Percentiles rank a stretch among this genome's conserved stretches.
Conservation (phyloP, 495 filamentous ascomycete species). For the Penicillium mononematosum region DNA sequence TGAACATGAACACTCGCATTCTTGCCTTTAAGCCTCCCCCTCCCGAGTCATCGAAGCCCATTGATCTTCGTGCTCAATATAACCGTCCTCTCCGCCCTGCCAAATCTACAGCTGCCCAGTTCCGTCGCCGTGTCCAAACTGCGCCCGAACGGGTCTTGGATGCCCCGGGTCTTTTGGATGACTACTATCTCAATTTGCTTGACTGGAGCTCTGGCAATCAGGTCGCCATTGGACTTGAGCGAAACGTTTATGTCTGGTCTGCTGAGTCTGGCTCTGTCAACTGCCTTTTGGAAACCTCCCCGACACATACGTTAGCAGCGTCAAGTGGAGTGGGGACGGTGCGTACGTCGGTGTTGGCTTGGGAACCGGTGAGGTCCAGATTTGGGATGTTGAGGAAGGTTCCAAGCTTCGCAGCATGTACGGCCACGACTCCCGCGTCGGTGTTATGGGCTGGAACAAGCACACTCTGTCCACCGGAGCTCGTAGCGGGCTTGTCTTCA, state of each 20-base stretch:
- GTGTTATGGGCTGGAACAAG: constrained; percentile 98
- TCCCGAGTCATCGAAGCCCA: constrained; percentile 94
- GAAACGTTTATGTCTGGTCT: constrained; percentile 98
- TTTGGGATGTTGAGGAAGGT: constrained; percentile 97
- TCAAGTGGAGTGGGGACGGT: constrained; percentile 97
- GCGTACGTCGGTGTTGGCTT: constrained; percentile 95
- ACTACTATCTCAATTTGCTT: constrained; percentile 98
- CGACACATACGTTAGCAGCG: constrained; percentile 95
- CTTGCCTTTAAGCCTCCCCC: constrained; percentile 98
- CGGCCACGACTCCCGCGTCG: constrained; percentile 93
- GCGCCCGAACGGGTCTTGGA: constrained; percentile 97
- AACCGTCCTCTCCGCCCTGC: constrained; percentile 89
- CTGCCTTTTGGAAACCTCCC: constrained; percentile 79
- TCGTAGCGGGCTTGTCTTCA: constrained; percentile 92
- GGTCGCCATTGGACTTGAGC: constrained; percentile 95
- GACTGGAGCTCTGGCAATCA: constrained; percentile 98
- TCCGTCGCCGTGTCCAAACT: constrained; percentile 85
- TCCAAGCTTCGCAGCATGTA: constrained; percentile 97
- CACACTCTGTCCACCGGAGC: constrained; percentile 94
- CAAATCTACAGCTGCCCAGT: constrained; percentile 70
- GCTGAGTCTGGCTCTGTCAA: constrained; percentile 86
- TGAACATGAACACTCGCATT: constrained; percentile 90
- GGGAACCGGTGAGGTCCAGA: constrained; percentile 94
- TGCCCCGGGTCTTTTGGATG: constrained; percentile 90
- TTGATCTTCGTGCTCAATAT: constrained; percentile 95